Base-by-base conservation (phyloP, 331 rosid genomes). In the Phaseolus coccineus region DNA sequence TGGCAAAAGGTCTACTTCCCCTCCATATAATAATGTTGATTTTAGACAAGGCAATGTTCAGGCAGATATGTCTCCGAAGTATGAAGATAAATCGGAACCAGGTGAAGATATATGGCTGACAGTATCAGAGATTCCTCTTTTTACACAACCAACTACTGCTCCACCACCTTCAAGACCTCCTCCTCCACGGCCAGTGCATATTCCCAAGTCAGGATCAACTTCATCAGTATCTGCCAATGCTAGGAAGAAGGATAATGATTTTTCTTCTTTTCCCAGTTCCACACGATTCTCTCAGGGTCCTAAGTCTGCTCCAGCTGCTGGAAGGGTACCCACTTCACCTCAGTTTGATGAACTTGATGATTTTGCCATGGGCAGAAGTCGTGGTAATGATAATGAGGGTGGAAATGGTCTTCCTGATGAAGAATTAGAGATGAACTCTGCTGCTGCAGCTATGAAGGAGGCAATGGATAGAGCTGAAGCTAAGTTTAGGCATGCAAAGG, bases 111-210 rank as follows among this genome's bases (percentile, higher is more conserved):
- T 90, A 78, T 96, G 99, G 99, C 91, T 96, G 81, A 91, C 96
- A 2, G 99, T 96, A 70, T 93, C 96, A 22, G 98, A 96, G 87
- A 83, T 96, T 87, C 96, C 97, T 76, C 97, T 96, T 83, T 84
- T 86, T 79, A 96, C 99, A 61, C 97, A 87, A 62, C 97, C 99
- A 61, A 93, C 98, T 15, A 67, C 81, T 88, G 96, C 98, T 81
- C 99, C 98, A 40, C 98, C 99, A 67, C 99, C 99, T 65, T 93
- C 98, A 82, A 90, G 98, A 73, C 98, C 98, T 69, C 98, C 97
- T 76, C 98, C 98, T 84, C 97, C 98, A 65, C 79, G 92, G 46
- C 98, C 99, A 6, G 97, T 88, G 70, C 87, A 89, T 61, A 84
- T 86, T 77, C 77, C 88, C 39, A 92, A 85, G 85, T 70, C 89